These are phyloP conservation scores for Pythium periplocum DNA, from an alignment of 352 stramenopile genomes.

Conservation along the genomic window DNA sequence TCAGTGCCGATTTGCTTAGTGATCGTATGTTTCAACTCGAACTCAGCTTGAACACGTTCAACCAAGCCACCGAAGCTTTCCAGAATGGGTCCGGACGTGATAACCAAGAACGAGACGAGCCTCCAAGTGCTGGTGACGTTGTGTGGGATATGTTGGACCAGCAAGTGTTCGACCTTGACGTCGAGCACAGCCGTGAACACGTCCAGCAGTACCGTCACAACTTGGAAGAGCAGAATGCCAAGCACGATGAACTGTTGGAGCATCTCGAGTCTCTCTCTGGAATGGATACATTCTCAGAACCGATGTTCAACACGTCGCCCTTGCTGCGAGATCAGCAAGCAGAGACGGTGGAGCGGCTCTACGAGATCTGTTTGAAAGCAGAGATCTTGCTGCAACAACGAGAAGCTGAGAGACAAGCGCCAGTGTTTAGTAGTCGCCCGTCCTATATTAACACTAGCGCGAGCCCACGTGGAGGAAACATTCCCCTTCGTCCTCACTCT, in stretches of 20 bases:
- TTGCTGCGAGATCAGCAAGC: conserved; percentile 38
- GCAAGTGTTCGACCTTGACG: conserved; percentile 74
- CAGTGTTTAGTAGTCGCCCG: conserved; percentile 24
- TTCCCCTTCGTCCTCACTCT: not conserved
- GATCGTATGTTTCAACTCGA: conserved; percentile 88
- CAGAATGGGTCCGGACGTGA: conserved; percentile 15
- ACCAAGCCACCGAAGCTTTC: conserved; percentile 51
- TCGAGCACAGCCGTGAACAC: conserved; percentile 63
- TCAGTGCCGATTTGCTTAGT: conserved; percentile 80
- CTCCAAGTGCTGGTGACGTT: conserved; percentile 36
- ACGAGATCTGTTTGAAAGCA: conserved; percentile 45
- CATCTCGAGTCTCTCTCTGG: conserved; percentile 36
- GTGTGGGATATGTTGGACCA: conserved; percentile 71
- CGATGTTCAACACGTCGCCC: conserved; percentile 20
- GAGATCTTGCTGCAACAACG: conserved; percentile 49
- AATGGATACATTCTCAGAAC: conserved; percentile 46
- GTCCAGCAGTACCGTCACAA: conserved; percentile 77
- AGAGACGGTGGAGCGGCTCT: conserved; percentile 42
- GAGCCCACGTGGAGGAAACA: not conserved
- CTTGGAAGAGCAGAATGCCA: conserved; percentile 55
- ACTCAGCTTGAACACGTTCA: conserved; percentile 70
- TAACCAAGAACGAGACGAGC: conserved; percentile 13
- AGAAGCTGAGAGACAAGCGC: conserved; percentile 37
- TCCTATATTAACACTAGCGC: conserved; percentile 1
- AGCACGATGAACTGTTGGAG: conserved; percentile 53